Percentiles rank a stretch among this genome's conserved stretches.
These are phyloP conservation scores for Mercurialis annua DNA, from an alignment of 345 rosid genomes.

Conservation along the genomic window DNA sequence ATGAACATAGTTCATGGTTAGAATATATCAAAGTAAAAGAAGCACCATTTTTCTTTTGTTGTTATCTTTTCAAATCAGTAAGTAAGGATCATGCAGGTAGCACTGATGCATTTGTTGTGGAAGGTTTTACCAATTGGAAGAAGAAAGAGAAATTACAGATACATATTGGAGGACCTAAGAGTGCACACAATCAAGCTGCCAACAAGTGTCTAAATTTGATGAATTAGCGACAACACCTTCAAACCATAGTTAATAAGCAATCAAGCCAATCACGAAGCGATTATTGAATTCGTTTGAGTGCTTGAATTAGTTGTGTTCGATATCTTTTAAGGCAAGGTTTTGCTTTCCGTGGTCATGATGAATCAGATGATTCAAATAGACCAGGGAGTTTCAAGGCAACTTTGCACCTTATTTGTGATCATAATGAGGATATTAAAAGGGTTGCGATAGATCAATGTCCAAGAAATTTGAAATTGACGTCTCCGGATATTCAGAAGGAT, in stretches of 20 bases:
- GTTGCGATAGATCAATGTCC: constrained; percentile 1
- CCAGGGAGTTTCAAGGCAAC: neutral
- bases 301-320: neutral
- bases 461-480: neutral
- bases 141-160: no score
- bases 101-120: neutral
- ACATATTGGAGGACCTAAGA: no score
- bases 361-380: neutral
- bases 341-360: constrained; percentile 1
- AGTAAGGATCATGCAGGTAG: neutral
- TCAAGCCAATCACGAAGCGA: neutral
- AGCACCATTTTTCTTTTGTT: neutral
- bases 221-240: neutral
- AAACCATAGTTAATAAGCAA: neutral
- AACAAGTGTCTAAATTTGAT: neutral
- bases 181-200: neutral
- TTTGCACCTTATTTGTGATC: neutral
- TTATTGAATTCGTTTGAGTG: neutral
- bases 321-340: constrained; percentile 5
- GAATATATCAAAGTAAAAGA: neutral
- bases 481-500: constrained; percentile 11
- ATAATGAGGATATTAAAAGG: neutral
- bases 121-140: no score
- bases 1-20: neutral
- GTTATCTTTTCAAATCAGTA: neutral